A percentile compares a stretch with the other conserved stretches of the same genome.
Conservation (phyloP, 306 rosid genomes). For the Erythrophleum fordii region DNA sequence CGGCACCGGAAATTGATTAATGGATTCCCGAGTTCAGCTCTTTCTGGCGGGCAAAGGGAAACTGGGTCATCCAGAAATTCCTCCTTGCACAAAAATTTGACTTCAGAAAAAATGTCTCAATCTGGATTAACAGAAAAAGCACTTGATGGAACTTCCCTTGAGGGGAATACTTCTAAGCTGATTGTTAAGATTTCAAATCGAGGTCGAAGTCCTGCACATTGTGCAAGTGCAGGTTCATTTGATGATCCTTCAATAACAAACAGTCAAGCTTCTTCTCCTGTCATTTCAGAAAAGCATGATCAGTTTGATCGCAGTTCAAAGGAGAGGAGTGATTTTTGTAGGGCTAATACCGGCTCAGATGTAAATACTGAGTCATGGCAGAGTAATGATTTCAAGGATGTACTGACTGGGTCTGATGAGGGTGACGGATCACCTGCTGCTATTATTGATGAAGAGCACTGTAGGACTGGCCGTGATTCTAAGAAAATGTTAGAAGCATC, state of each 20-base stretch:
- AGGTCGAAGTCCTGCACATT: constrained; percentile 57
- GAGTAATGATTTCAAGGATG: constrained; percentile 46
- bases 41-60: constrained; percentile 51
- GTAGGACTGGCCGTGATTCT: constrained; percentile 45
- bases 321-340: constrained; percentile 41
- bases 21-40: constrained; percentile 48
- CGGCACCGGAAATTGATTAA: constrained; percentile 57
- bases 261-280: constrained; percentile 52
- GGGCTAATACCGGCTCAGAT: constrained; percentile 43
- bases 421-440: constrained; percentile 42
- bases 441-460: constrained; percentile 35
- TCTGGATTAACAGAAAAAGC: constrained; percentile 45
- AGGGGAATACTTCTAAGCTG: constrained; percentile 52
- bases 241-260: constrained; percentile 48
- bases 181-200: constrained; percentile 65
- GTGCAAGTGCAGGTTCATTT: constrained; percentile 45
- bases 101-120: constrained; percentile 14
- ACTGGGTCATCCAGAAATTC: constrained; percentile 46
- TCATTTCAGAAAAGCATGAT: constrained; percentile 47
- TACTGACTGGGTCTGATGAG: constrained; percentile 49
- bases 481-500: constrained; percentile 43
- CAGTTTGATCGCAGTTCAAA: constrained; percentile 49
- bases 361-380: constrained; percentile 42
- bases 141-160: constrained; percentile 45
- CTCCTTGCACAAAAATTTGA: constrained; percentile 36